Evolutionary conservation across 805 yeast species (phyloP).

Genomic region (Kuraishia cidri): DNA sequence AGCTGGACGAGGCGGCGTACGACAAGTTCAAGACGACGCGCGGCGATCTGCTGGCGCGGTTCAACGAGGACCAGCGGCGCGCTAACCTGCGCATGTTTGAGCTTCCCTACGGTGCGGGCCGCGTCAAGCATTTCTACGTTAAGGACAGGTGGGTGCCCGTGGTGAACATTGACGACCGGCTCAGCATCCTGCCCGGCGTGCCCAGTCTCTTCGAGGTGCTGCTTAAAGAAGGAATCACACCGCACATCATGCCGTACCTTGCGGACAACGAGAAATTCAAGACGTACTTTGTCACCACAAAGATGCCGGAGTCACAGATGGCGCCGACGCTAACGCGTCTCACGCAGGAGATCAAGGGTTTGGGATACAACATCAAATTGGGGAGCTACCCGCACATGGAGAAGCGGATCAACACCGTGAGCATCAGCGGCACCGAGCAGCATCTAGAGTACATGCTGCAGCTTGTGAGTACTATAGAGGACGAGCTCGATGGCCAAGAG

Average conservation of each 20-base stretch:
- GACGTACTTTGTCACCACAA: slow-evolving; percentile 56
- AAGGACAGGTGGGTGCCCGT: slow-evolving; percentile 77
- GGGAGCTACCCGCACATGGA: slow-evolving; percentile 83
- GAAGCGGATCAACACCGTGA: slow-evolving; percentile 57
- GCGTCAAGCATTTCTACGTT: slow-evolving; percentile 37
- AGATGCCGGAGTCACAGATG: slow-evolving; percentile 51
- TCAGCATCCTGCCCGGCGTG: slow-evolving; percentile 76
- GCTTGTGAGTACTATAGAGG: slow-evolving; percentile 36
- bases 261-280: slow-evolving; percentile 23
- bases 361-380: slow-evolving; percentile 43
- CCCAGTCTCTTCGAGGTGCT: slow-evolving; percentile 63
- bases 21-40: slow-evolving; percentile 46
- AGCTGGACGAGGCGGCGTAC: slow-evolving; percentile 48
- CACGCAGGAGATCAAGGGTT: slow-evolving; percentile 30
- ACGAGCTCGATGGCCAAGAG: slow-evolving; percentile 44
- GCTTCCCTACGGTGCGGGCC: slow-evolving; percentile 41
- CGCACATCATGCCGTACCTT: slow-evolving; percentile 24
- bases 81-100: slow-evolving; percentile 79
- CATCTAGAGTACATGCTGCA: slow-evolving; percentile 25
- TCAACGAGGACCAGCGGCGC: slow-evolving; percentile 31
- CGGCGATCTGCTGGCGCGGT: slow-evolving; percentile 22
- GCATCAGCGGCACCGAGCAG: slow-evolving; percentile 54
- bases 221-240: slow-evolving; percentile 31
- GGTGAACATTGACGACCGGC: slow-evolving; percentile 54
- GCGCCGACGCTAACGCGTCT: slow-evolving; percentile 53